Evolutionary conservation across 2,329 filamentous ascomycete genomes (phyloP).

Genomic region (Diaporthe sp.): DNA sequence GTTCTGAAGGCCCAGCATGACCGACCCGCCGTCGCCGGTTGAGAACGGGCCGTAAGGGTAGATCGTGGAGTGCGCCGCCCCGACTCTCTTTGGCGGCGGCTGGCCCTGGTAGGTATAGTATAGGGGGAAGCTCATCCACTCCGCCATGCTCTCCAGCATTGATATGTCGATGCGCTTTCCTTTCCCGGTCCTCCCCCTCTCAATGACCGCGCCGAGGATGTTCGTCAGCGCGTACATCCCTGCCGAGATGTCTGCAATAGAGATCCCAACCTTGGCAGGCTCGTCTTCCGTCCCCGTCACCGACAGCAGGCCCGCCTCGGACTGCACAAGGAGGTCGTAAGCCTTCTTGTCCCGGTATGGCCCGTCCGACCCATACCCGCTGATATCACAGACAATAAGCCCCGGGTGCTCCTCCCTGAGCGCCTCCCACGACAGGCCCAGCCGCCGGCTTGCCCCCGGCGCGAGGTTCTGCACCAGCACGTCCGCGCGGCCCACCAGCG

Average conservation of each 20-base stretch:
- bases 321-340: slow-evolving; percentile 68
- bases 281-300: slow-evolving; percentile 61
- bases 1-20: slow-evolving; percentile 71
- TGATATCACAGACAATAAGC: slow-evolving; percentile 68
- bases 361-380: slow-evolving; percentile 64
- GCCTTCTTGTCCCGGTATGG: slow-evolving; percentile 68
- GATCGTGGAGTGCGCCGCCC: slow-evolving; percentile 67
- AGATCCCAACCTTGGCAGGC: slow-evolving; percentile 65
- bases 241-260: slow-evolving; percentile 67
- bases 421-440: slow-evolving; percentile 61
- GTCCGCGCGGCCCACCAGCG: slow-evolving; percentile 59
- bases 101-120: slow-evolving; percentile 66
- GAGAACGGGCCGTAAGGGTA: slow-evolving; percentile 70
- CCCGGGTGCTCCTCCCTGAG: slow-evolving; percentile 57
- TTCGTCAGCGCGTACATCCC: slow-evolving; percentile 66
- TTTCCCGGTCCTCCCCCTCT: slow-evolving; percentile 61
- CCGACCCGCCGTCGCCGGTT: slow-evolving; percentile 60
- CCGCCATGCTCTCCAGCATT: slow-evolving; percentile 70
- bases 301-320: slow-evolving; percentile 65
- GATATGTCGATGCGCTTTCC: slow-evolving; percentile 67
- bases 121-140: slow-evolving; percentile 71
- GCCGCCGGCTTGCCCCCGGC: slow-evolving; percentile 61
- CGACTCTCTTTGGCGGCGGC: slow-evolving; percentile 57
- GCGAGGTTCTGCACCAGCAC: slow-evolving; percentile 68
- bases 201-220: slow-evolving; percentile 64